A percentile compares a stretch with the other conserved stretches of the same genome.
phyloP scores from a whole-genome alignment of 1,284 basidiomycete genomes.

The Leccinum variabile region DNA sequence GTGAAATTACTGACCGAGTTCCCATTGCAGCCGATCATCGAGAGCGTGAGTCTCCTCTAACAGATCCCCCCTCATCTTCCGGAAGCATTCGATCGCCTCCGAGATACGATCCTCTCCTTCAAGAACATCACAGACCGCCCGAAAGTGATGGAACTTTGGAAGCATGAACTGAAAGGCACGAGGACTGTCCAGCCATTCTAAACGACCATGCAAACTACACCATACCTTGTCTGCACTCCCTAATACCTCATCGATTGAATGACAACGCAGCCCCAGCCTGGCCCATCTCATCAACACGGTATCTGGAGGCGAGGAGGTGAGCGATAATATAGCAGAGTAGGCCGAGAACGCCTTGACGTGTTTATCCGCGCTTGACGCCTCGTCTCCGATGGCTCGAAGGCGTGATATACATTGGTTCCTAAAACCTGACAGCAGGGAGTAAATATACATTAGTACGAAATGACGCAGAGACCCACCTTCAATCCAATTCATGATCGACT shows the following conservation, averaged over 20 bases:
- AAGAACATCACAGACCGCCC: not conserved
- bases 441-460: not conserved
- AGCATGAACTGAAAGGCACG: not conserved
- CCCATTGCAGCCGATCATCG: not conserved
- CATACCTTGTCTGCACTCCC: not conserved
- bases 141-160: not conserved
- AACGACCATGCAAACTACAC: not conserved
- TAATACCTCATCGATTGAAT: not conserved
- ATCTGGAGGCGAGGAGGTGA: not conserved
- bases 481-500: not conserved
- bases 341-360: not conserved
- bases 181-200: not conserved
- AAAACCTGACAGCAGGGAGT: not conserved
- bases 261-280: not conserved
- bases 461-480: not conserved
- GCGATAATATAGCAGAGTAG: not conserved
- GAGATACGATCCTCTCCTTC: not conserved
- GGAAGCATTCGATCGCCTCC: not conserved
- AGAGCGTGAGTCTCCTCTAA: not conserved
- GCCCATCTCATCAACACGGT: not conserved
- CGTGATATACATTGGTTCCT: not conserved
- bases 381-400: not conserved
- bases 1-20: not conserved
- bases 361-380: not conserved
- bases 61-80: not conserved